Percentiles rank a stretch among this genome's conserved stretches.
Evolutionary conservation across 139 green algal species (phyloP).

Genomic region (Marvania coccoides): DNA sequence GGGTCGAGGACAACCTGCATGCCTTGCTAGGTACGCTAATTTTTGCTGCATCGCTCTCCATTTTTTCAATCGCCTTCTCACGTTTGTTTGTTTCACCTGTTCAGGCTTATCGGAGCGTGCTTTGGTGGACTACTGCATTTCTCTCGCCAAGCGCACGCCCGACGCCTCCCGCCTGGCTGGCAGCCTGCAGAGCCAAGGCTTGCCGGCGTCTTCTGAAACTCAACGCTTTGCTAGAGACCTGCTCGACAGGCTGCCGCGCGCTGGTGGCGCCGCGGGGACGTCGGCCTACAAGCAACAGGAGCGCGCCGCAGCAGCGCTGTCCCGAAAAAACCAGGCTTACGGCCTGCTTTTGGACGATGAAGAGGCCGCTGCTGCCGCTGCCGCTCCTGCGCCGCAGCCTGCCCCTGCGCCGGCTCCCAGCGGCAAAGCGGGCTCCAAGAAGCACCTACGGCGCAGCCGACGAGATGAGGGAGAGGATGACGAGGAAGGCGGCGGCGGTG

Average conservation of each 20-base stretch:
- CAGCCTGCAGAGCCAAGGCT: constrained; percentile 31
- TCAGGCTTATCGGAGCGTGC: constrained; percentile 40
- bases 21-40: constrained; percentile 54
- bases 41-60: not conserved
- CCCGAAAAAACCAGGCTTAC: constrained; percentile 42
- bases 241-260: constrained; percentile 32
- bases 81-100: not conserved
- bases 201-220: constrained; percentile 37
- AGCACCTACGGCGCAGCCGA: constrained; percentile 10
- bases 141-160: constrained; percentile 36
- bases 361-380: constrained; percentile 17
- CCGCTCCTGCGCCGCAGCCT: not conserved
- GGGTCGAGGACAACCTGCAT: constrained; percentile 71
- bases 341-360: constrained; percentile 45
- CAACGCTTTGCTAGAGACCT: constrained; percentile 51
- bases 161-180: constrained; percentile 17
- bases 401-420: constrained; percentile 6
- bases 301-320: constrained; percentile 29
- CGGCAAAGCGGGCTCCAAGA: not conserved
- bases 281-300: constrained; percentile 19
- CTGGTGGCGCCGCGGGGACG: not conserved
- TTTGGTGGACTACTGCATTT: constrained; percentile 33
- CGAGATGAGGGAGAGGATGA: constrained; percentile 11
- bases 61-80: not conserved
- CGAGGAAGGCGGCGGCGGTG: constrained; percentile 9